Conservation (phyloP, 148 eudicot genomes). For the Silene latifolia region DNA sequence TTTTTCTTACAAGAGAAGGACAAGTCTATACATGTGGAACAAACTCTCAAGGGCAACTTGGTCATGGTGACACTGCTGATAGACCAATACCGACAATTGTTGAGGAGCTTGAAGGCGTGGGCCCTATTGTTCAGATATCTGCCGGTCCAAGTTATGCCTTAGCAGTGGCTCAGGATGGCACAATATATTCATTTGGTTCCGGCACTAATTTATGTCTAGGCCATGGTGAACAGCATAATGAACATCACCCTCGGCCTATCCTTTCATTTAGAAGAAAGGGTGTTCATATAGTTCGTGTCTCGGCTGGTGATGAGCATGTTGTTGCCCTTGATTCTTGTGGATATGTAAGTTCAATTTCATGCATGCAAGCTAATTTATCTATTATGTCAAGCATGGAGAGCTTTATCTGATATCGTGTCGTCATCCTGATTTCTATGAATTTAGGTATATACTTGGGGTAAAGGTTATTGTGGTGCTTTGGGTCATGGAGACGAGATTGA, state of each 20-base stretch:
- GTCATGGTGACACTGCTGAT: slow-evolving; percentile 83
- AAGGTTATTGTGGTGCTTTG: slow-evolving; percentile 95
- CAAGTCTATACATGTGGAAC: slow-evolving; percentile 80
- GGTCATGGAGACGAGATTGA: slow-evolving; percentile 95
- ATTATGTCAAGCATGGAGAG: background rate
- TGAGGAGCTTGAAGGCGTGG: slow-evolving; percentile 46
- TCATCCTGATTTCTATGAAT: background rate
- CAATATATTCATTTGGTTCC: slow-evolving; percentile 76
- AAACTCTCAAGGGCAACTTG: slow-evolving; percentile 83
- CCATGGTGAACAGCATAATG: slow-evolving; percentile 87
- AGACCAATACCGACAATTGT: slow-evolving; percentile 56
- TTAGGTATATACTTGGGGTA: slow-evolving; percentile 98
- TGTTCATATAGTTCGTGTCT: slow-evolving; percentile 70
- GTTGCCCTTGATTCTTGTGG: slow-evolving; percentile 96
- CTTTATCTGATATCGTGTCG: background rate
- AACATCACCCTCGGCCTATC: slow-evolving; percentile 68
- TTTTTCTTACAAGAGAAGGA: slow-evolving; percentile 80
- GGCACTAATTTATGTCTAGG: slow-evolving; percentile 88
- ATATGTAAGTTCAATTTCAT: slow-evolving; percentile 55
- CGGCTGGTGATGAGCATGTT: slow-evolving; percentile 95
- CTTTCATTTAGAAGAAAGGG: slow-evolving; percentile 67
- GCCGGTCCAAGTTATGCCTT: slow-evolving; percentile 88
- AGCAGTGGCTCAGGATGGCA: slow-evolving; percentile 65
- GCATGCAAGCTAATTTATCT: background rate
- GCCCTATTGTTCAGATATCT: slow-evolving; percentile 62